Base-by-base conservation (phyloP, 257 asterid genomes). In the Solanum sejunctum region DNA sequence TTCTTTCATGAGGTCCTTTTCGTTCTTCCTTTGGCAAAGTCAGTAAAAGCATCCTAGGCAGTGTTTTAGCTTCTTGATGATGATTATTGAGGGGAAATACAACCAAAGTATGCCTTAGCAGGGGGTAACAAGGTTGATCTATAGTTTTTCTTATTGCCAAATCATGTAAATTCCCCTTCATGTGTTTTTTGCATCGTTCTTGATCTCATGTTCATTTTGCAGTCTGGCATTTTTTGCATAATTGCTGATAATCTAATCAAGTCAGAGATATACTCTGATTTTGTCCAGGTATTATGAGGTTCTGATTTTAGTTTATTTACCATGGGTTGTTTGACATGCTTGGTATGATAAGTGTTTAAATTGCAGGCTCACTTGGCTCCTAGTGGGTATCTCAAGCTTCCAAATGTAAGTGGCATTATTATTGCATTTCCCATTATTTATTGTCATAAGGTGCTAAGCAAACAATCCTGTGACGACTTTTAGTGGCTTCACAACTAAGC, bases 331-430 rank as follows among this genome's bases (percentile, higher is more conserved):
- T 78, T 81, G 78, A 69, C 23, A 9, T 51, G 70, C 23, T 80
- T 61, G 66, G 73, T 81, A 36, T 80, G 17, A 83, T 80, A 60
- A 63, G 67, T 84, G 47, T 84, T 54, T 87, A 16, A 23, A 80
- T 67, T 91, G 91, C 98, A 96, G 99, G 91, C 90, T 63, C 98
- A 96, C 93, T 88, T 96, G 91, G 99, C 98, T 91, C 98, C 99
- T 66, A 95, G 99, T 86, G 98, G 98, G 83, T 96, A 96, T 87
- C 95, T 96, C 85, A 96, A 94, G 89, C 90, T 96, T 83, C 98
- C 98, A 87, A 94, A 93, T 57, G 99, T 96, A 87, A 93, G 99
- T 92, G 64, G 47, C 63, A 52, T 51, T 72, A 77, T 15, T 26
- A 51, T 12, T 77, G 63, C 26, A 52, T 77, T 26, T 12, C 81